Evolutionary conservation across 2,329 filamentous ascomycete genomes (phyloP).

Genomic region (Nemania sp.): DNA sequence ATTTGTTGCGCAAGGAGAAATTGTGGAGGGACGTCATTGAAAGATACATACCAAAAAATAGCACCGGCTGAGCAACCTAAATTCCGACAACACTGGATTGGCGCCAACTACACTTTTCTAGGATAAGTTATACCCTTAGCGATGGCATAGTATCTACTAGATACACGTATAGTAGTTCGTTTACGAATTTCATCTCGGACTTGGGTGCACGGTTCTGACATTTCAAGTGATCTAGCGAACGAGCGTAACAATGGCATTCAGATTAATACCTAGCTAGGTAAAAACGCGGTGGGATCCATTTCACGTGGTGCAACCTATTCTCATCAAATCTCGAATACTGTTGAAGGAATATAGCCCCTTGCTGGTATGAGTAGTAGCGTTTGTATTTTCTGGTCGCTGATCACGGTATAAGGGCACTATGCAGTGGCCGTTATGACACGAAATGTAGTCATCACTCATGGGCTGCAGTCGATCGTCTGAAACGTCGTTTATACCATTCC

Average conservation of each 20-base stretch:
- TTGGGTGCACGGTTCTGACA: not conserved
- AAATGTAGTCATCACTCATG: slow-evolving; percentile 25
- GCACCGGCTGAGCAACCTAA: not conserved
- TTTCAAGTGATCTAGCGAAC: not conserved
- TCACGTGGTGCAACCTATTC: slow-evolving; percentile 4
- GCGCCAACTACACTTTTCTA: slow-evolving; percentile 5
- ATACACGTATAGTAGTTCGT: not conserved
- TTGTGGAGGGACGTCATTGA: slow-evolving; percentile 31
- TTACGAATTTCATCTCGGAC: not conserved
- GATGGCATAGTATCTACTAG: not conserved
- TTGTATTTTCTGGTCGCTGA: slow-evolving; percentile 19
- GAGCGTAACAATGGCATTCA: not conserved
- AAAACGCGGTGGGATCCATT: not conserved
- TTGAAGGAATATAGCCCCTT: not conserved
- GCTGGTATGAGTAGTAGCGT: slow-evolving; percentile 17
- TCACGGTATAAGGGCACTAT: slow-evolving; percentile 25
- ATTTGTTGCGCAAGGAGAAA: slow-evolving; percentile 34
- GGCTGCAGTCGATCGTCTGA: slow-evolving; percentile 37
- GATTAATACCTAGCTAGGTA: slow-evolving; percentile 1
- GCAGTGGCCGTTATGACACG: slow-evolving; percentile 17
- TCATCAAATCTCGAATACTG: slow-evolving; percentile 12
- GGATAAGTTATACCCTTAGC: no score
- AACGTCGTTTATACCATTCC: slow-evolving; percentile 53
- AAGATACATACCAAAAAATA: not conserved
- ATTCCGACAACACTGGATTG: not conserved